Evolutionary conservation across 345 rosid genomes (phyloP).

Genomic region (Gossypium stocksii): DNA sequence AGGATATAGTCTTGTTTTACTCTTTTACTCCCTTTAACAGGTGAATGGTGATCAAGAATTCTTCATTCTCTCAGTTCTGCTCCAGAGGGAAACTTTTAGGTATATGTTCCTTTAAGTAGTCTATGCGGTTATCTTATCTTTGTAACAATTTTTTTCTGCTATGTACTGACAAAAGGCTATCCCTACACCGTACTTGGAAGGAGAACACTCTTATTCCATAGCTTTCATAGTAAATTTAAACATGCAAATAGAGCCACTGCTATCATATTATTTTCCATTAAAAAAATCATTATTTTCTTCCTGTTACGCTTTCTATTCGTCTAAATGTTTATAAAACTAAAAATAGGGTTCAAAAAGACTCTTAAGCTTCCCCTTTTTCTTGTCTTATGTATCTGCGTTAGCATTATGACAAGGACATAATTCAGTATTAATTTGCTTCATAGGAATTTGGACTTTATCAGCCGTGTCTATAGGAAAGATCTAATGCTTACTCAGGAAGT

Average conservation of each 20-base stretch:
- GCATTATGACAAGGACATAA: background rate
- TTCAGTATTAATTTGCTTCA: constrained; percentile 8
- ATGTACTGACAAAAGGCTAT: background rate
- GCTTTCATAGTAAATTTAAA: background rate
- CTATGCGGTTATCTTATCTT: background rate
- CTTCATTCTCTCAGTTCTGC: constrained; percentile 48
- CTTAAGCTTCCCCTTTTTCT: background rate
- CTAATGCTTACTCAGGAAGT: constrained; percentile 33
- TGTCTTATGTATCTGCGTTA: background rate
- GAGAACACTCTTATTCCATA: background rate
- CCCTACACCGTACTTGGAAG: background rate
- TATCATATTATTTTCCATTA: background rate
- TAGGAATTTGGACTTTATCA: constrained; percentile 53
- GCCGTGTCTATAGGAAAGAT: constrained; percentile 56
- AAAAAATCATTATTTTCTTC: background rate
- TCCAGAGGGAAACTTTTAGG: constrained; percentile 59
- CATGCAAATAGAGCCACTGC: background rate
- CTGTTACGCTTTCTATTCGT: background rate
- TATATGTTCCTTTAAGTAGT: constrained; percentile 10
- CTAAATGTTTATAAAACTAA: background rate
- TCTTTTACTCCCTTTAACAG: constrained; percentile 29
- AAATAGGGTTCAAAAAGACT: background rate
- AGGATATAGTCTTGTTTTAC: background rate
- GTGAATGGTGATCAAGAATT: constrained; percentile 76
- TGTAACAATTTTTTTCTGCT: background rate